Percentiles rank a stretch among this genome's conserved stretches.
These are phyloP conservation scores for Naganishia sp. DNA, from an alignment of 1,284 basidiomycete species.

Conservation along the genomic window DNA sequence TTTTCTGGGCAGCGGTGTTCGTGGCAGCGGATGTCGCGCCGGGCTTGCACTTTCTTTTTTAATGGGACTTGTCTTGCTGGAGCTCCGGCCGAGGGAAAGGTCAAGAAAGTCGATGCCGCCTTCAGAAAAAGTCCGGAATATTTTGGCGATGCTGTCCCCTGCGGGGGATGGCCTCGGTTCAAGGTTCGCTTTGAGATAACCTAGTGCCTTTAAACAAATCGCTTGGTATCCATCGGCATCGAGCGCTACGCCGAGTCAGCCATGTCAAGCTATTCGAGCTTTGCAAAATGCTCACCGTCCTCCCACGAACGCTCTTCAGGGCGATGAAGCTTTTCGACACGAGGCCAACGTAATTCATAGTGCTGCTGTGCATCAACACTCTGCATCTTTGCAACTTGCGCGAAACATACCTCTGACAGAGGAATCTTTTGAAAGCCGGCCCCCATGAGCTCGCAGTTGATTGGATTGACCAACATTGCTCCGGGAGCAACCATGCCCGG, in stretches of 20 bases:
- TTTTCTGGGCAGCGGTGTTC: conserved; percentile 6
- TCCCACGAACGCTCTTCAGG: conserved; percentile 64
- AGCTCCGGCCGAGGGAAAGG: background rate
- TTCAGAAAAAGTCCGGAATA: conserved; percentile 21
- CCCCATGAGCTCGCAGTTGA: conserved; percentile 73
- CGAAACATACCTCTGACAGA: conserved; percentile 59
- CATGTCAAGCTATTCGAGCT: background rate
- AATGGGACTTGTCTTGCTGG: background rate
- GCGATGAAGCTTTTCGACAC: conserved; percentile 68
- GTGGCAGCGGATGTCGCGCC: background rate
- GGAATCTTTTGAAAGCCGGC: conserved; percentile 74
- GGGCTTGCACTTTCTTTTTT: conserved; percentile 13
- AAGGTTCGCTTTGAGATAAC: background rate
- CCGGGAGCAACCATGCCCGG: conserved; percentile 60
- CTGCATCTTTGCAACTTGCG: background rate
- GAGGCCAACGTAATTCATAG: conserved; percentile 79
- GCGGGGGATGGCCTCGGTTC: background rate
- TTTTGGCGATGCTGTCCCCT: conserved; percentile 9
- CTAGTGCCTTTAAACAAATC: conserved; percentile 27
- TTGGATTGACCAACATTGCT: conserved; percentile 63
- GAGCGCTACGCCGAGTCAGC: conserved; percentile 7
- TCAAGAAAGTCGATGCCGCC: conserved; percentile 14
- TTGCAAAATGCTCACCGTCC: conserved; percentile 52
- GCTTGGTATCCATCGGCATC: conserved; percentile 13
- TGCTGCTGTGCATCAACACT: conserved; percentile 55